Evolutionary conservation across 139 green algal species (phyloP).

Genomic region (Edaphochlamys debaryana): DNA sequence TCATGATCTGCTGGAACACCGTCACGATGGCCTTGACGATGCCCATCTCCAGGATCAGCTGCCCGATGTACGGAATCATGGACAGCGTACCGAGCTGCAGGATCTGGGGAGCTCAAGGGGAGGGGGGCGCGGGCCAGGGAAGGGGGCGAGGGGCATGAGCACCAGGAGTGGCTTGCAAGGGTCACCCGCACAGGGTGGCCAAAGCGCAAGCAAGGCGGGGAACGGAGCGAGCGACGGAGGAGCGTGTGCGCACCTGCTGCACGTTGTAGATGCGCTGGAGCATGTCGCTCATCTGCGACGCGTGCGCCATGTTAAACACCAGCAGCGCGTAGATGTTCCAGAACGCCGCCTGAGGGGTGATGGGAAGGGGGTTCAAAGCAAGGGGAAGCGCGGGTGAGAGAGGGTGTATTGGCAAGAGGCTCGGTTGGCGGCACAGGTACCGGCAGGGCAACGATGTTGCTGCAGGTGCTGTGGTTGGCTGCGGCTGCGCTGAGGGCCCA

Average conservation of each 20-base stretch:
- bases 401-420: background rate
- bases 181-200: background rate
- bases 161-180: too few species aligned
- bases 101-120: background rate
- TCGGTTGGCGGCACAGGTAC: too few species aligned
- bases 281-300: conserved; percentile 30
- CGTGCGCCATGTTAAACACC: conserved; percentile 52
- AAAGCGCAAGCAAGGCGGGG: background rate
- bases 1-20: conserved; percentile 55
- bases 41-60: conserved; percentile 62
- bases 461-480: too few species aligned
- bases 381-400: background rate
- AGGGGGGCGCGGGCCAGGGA: background rate
- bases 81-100: conserved; percentile 60
- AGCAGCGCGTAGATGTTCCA: conserved; percentile 62
- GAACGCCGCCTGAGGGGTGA: conserved; percentile 36
- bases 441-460: background rate
- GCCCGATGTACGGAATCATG: conserved; percentile 60
- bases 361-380: background rate
- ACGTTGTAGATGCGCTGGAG: conserved; percentile 59
- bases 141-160: background rate
- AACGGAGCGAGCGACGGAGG: background rate
- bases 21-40: conserved; percentile 44
- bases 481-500: too few species aligned
- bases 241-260: conserved; percentile 49